A percentile compares a stretch with the other conserved stretches of the same genome.
These are phyloP conservation scores for Capsicum baccatum DNA, from an alignment of 257 asterid genomes.

Conservation along the genomic window DNA sequence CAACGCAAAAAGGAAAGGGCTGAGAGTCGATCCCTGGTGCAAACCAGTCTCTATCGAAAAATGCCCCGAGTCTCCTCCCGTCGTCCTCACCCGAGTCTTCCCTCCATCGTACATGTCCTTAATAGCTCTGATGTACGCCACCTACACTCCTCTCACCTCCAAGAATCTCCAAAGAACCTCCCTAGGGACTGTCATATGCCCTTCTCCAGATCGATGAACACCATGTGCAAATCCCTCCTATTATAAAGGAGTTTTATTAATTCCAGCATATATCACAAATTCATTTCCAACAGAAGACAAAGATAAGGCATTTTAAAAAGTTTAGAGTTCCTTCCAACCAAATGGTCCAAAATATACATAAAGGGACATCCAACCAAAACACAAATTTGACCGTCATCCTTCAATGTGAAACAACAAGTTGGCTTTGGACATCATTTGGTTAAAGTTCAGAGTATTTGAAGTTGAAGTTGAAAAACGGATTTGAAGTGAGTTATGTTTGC, in stretches of 20 bases:
- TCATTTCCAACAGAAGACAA: neutral
- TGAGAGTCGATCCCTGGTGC: no score
- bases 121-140: no score
- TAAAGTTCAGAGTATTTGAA: neutral
- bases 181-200: no score
- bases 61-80: no score
- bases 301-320: neutral
- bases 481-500: neutral
- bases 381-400: neutral
- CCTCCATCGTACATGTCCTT: no score
- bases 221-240: no score
- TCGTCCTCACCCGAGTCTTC: no score
- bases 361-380: neutral
- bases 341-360: neutral
- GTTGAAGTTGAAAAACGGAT: neutral
- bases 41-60: no score
- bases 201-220: no score
- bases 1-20: no score
- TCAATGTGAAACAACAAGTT: neutral
- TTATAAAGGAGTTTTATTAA: neutral
- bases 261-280: neutral
- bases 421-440: neutral
- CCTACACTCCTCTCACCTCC: no score
- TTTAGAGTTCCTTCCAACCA: slow-evolving; percentile 7
- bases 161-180: no score